Base-by-base conservation (phyloP, 2,329 filamentous ascomycete genomes). In the Penicillium expansum region DNA sequence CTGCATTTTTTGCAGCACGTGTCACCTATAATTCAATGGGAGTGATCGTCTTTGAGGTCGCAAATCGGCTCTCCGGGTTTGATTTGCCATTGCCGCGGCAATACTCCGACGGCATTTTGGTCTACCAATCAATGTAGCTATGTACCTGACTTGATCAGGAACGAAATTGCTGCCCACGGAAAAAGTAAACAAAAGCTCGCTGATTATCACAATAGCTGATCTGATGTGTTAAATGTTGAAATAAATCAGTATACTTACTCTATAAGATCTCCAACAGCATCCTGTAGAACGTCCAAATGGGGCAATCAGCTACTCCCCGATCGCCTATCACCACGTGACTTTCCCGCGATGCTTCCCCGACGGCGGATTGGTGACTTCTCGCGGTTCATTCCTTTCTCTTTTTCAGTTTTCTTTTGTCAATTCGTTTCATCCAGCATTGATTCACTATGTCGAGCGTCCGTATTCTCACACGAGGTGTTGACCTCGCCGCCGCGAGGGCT, bases 241-340 rank as follows among this genome's bases (percentile, higher is more conserved):
- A 33, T 5, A 27, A 4, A 14, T 16, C 10, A 35, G 18, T 30
- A n/a, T n/a, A n/a, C n/a, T n/a, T 4, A 44, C 20, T 16, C 18
- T 43, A 1, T 16, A 20, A 24, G 4, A 18, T 13, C 8, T 13
- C 24, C 50, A 18, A 22, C 50, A 29, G 3, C 16, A 2, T 16
- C 22, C 20, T n/a, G 13, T 20, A 4, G 6, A 14, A 27, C 16
- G 20, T 54, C 53, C 55, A 7, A 52, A 57, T 59, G 42, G 54
- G 60, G 52, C 53, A 59, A 62, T 22, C 20, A 58, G 59, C 65
- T 62, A 20, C 50, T 54, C 58, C 64, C 50, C 58, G 54, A 61
- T 54, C 56, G 32, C 69, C 67, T 74, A 74, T 74, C 71, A 27
- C 22, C 71, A 74, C 68, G 70, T 74, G 71, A 74, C 62, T 74